Percentiles rank a stretch among this genome's conserved stretches.
Evolutionary conservation across 805 yeast species (phyloP).

Genomic region (Candida patagonica): DNA sequence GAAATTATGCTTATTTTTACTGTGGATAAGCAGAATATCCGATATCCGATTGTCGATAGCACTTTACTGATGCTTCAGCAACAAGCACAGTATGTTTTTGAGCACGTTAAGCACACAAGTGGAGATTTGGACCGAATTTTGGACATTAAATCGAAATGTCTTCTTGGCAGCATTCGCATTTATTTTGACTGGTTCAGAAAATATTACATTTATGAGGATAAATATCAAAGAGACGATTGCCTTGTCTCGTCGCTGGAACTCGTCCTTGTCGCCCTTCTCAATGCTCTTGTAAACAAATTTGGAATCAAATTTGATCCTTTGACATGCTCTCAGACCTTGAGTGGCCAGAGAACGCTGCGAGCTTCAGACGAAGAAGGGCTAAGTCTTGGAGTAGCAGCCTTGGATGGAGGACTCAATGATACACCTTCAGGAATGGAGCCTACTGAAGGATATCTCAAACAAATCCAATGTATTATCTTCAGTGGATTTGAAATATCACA

Average conservation of each 20-base stretch:
- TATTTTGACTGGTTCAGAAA: slow-evolving; percentile 2
- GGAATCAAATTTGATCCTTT: slow-evolving; percentile 12
- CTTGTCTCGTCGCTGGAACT: background rate
- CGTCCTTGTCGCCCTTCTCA: slow-evolving; percentile 1
- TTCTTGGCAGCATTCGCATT: background rate
- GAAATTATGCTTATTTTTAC: background rate
- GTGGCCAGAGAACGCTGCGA: slow-evolving; percentile 4
- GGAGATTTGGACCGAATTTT: too few species aligned
- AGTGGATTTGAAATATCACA: slow-evolving; percentile 9
- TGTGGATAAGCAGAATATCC: background rate
- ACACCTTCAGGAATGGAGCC: slow-evolving; percentile 10
- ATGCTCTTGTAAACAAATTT: background rate
- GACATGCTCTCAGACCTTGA: slow-evolving; percentile 9
- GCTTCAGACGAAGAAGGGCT: slow-evolving; percentile 12
- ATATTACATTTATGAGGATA: background rate
- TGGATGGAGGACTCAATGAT: slow-evolving; percentile 10
- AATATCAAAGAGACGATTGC: background rate
- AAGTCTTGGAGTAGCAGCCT: slow-evolving; percentile 10
- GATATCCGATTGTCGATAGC: background rate
- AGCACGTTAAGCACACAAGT: too few species aligned
- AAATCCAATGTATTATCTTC: slow-evolving; percentile 11
- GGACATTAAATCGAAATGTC: background rate
- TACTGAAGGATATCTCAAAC: slow-evolving; percentile 4
- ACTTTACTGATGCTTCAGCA: background rate
- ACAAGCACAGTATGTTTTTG: too few species aligned